Percentiles rank a stretch among this genome's conserved stretches.
Evolutionary conservation across 768 basidiomycete genomes (phyloP).

Genomic region (Baorangia bicolor): DNA sequence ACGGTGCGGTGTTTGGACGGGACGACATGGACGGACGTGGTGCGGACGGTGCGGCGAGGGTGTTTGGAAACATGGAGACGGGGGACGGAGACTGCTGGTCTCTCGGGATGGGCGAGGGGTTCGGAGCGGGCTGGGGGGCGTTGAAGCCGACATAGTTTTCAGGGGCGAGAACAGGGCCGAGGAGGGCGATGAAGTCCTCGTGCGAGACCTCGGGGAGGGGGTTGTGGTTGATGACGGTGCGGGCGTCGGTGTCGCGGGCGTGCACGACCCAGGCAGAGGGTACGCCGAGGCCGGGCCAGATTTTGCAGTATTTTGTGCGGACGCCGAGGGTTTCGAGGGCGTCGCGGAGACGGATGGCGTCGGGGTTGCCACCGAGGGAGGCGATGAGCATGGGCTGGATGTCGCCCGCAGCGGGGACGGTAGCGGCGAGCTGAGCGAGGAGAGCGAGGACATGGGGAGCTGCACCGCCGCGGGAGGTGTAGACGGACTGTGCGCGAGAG

Average conservation of each 20-base stretch:
- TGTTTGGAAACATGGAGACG: conserved; percentile 29
- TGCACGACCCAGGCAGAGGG: conserved; percentile 83
- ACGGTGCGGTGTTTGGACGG: conserved; percentile 32
- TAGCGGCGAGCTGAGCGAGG: conserved; percentile 59
- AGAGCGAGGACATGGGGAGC: conserved; percentile 69
- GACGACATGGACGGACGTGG: conserved; percentile 36
- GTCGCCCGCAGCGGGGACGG: conserved; percentile 27
- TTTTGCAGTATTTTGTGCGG: conserved; percentile 69
- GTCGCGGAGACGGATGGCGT: conserved; percentile 59
- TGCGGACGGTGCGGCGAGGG: conserved; percentile 21
- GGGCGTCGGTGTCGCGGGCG: conserved; percentile 61
- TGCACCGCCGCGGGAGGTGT: conserved; percentile 66
- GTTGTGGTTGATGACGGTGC: conserved; percentile 83
- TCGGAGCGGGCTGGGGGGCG: conserved; percentile 17
- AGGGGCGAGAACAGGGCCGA: conserved; percentile 79
- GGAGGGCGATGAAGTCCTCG: conserved; percentile 77
- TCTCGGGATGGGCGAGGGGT: conserved; percentile 17
- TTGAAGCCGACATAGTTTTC: conserved; percentile 60
- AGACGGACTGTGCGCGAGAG: conserved; percentile 70
- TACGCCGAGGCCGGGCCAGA: conserved; percentile 69
- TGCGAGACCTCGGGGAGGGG: conserved; percentile 85
- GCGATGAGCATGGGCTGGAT: conserved; percentile 66
- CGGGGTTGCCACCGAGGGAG: conserved; percentile 68
- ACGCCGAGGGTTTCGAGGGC: conserved; percentile 69
- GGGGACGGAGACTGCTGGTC: conserved; percentile 28